Evolutionary conservation across 306 rosid species (phyloP).

Genomic region (Styphnolobium japonicum): DNA sequence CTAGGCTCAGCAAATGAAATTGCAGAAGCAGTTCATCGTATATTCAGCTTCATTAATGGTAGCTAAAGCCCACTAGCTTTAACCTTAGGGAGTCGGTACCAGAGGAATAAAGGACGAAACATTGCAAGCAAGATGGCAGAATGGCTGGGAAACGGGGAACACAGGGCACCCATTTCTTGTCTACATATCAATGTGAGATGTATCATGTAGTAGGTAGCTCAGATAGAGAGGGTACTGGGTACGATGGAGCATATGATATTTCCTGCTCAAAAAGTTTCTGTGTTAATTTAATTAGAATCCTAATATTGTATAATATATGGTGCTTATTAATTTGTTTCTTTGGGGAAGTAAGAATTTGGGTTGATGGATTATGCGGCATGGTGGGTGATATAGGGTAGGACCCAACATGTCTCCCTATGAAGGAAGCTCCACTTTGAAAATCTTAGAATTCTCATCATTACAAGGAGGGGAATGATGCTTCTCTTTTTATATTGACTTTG

Average conservation of each 20-base stretch:
- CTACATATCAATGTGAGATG: constrained; percentile 32
- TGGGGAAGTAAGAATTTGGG: constrained; percentile 12
- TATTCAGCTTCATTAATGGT: constrained; percentile 61
- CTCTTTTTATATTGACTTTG: constrained; percentile 63
- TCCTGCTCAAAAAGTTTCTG: constrained; percentile 3
- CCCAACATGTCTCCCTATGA: constrained; percentile 24
- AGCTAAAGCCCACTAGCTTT: constrained; percentile 22
- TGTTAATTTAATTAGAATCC: neutral
- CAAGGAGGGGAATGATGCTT: constrained; percentile 43
- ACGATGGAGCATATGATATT: constrained; percentile 17
- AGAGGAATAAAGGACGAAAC: constrained; percentile 14
- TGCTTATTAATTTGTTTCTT: neutral
- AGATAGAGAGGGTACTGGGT: constrained; percentile 7
- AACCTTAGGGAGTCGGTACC: neutral
- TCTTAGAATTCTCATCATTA: constrained; percentile 41
- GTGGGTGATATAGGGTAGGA: constrained; percentile 15
- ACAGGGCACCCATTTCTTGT: constrained; percentile 35
- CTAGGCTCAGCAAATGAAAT: constrained; percentile 76
- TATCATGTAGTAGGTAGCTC: constrained; percentile 30
- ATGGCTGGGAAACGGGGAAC: constrained; percentile 41
- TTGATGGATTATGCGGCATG: neutral
- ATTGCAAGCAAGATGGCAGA: neutral
- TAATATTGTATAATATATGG: neutral
- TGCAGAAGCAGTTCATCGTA: constrained; percentile 68
- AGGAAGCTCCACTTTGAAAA: constrained; percentile 33